Percentiles rank a stretch among this genome's conserved stretches.
Evolutionary conservation across 148 eudicot species (phyloP).

Genomic region (Fagopyrum tataricum): DNA sequence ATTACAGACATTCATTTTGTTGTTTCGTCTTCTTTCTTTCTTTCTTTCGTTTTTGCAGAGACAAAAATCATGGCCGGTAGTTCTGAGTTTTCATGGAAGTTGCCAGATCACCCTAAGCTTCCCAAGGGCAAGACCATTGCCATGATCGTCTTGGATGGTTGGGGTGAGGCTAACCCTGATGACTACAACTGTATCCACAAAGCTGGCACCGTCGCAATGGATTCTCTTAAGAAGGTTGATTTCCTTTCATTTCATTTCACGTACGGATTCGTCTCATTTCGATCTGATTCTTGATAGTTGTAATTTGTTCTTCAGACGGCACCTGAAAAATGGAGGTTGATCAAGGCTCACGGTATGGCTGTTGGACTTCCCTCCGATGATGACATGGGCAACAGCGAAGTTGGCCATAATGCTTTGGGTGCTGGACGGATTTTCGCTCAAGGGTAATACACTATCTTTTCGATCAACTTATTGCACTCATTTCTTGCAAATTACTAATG

Average conservation of each 20-base stretch:
- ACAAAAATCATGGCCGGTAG: no score
- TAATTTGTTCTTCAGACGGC: slow-evolving; percentile 42
- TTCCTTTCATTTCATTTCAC: not conserved
- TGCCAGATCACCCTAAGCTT: slow-evolving; percentile 61
- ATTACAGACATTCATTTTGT: no score
- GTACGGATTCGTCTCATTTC: not conserved
- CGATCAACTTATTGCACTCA: no score
- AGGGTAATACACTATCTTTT: slow-evolving; percentile 64
- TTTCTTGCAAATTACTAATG: no score
- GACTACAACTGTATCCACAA: slow-evolving; percentile 58
- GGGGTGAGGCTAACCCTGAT: slow-evolving; percentile 68
- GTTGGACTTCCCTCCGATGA: slow-evolving; percentile 96
- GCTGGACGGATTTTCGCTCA: slow-evolving; percentile 90
- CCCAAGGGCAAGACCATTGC: slow-evolving; percentile 62
- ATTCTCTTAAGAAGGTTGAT: slow-evolving; percentile 45
- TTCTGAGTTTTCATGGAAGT: slow-evolving; percentile 47
- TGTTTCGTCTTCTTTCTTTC: no score
- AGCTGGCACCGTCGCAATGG: slow-evolving; percentile 68
- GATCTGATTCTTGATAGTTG: not conserved
- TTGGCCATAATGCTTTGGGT: slow-evolving; percentile 97
- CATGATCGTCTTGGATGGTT: slow-evolving; percentile 65
- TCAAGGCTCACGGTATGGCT: slow-evolving; percentile 89
- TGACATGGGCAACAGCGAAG: slow-evolving; percentile 99
- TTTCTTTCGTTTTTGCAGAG: no score
- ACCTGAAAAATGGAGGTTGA: slow-evolving; percentile 81